phyloP scores from a whole-genome alignment of 495 filamentous ascomycete species.

The Trichoderma gamsii region DNA sequence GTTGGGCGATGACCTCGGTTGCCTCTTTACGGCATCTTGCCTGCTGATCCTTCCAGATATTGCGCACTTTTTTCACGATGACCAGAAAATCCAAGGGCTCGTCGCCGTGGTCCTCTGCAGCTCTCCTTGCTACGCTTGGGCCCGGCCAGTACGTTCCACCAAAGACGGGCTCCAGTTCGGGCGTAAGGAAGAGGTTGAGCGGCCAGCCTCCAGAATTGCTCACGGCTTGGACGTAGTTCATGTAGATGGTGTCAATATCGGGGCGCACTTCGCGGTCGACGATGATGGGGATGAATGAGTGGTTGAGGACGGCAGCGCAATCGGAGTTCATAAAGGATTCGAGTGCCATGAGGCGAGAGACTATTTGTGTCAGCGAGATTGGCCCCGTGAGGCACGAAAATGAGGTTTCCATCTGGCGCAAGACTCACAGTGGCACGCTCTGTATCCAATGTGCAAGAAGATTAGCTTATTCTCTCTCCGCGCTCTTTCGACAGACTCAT shows the following conservation, averaged over 20 bases:
- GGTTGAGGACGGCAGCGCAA: constrained; percentile 77
- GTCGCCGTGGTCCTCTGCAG: constrained; percentile 27
- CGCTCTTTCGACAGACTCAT: constrained; percentile 69
- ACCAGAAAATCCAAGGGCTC: constrained; percentile 67
- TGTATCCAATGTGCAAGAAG: constrained; percentile 93
- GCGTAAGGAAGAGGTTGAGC: constrained; percentile 92
- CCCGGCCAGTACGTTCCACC: constrained; percentile 97
- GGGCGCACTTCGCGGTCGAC: constrained; percentile 93
- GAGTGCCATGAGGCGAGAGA: constrained; percentile 89
- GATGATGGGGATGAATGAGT: constrained; percentile 85
- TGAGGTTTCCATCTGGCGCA: not conserved
- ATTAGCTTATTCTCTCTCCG: constrained; percentile 75
- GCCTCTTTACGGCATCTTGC: constrained; percentile 72
- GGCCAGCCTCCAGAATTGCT: constrained; percentile 94
- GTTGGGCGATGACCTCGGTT: constrained; percentile 70
- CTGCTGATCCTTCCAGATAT: constrained; percentile 82
- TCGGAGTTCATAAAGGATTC: constrained; percentile 83
- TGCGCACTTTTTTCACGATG: constrained; percentile 73
- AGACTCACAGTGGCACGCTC: constrained; percentile 85
- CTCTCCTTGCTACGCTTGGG: constrained; percentile 28
- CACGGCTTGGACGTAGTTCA: constrained; percentile 95
- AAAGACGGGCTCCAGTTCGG: constrained; percentile 87
- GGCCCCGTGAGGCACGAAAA: constrained; percentile 16
- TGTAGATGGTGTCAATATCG: constrained; percentile 93
- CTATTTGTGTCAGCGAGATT: constrained; percentile 32